These are phyloP conservation scores for Alternaria novae-zelandiae DNA, from an alignment of 2,329 filamentous ascomycete genomes.

Conservation along the genomic window DNA sequence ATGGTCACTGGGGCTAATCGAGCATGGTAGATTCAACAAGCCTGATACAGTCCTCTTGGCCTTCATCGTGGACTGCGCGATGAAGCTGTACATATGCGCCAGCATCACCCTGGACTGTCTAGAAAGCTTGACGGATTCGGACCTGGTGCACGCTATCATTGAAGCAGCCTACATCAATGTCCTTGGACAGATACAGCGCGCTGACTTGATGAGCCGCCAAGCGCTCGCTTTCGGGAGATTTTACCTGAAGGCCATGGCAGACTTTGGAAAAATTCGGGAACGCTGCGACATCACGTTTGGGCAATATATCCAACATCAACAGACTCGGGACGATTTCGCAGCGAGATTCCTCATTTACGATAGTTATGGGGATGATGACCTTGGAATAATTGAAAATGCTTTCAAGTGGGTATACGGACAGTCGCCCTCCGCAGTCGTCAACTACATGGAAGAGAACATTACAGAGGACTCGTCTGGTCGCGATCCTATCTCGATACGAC, in stretches of 20 bases:
- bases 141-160: neutral
- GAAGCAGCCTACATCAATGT: neutral
- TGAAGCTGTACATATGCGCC: constrained; percentile 3
- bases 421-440: neutral
- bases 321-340: neutral
- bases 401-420: constrained; percentile 4
- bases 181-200: neutral
- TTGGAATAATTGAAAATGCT: neutral
- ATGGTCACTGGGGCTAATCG: neutral
- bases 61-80: constrained; percentile 2
- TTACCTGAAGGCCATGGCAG: neutral
- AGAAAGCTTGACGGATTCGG: neutral
- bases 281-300: neutral
- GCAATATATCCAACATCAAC: neutral
- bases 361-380: neutral
- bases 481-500: neutral
- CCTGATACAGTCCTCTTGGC: neutral
- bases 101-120: neutral
- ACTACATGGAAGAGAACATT: neutral
- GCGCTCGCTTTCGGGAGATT: neutral
- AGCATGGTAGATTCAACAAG: neutral
- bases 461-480: neutral
- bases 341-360: neutral
- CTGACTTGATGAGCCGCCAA: neutral
- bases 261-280: neutral